These are phyloP conservation scores for Candida multigemmis DNA, from an alignment of 805 yeast genomes.

Conservation along the genomic window DNA sequence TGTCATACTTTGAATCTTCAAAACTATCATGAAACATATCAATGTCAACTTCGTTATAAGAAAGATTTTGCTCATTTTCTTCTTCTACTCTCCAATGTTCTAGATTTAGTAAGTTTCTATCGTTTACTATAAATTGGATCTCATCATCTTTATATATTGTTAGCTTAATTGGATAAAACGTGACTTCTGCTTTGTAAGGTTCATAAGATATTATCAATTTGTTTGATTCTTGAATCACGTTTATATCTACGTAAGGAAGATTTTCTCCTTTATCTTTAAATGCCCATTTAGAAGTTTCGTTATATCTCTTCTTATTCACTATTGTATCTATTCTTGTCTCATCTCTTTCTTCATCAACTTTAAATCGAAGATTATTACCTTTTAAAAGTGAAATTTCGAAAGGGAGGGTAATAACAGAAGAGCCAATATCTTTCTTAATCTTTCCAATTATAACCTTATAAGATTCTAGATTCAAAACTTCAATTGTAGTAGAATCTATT, in stretches of 20 bases:
- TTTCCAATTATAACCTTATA: slow-evolving; percentile 3
- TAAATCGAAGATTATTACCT: slow-evolving; percentile 51
- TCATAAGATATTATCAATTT: neutral
- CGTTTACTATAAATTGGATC: slow-evolving; percentile 54
- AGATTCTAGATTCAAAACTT: slow-evolving; percentile 1
- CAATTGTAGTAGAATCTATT: slow-evolving; percentile 9
- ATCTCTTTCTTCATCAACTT: slow-evolving; percentile 51
- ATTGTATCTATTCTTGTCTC: slow-evolving; percentile 9
- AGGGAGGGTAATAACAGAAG: slow-evolving; percentile 33
- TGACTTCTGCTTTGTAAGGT: slow-evolving; percentile 31
- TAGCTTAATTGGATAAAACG: slow-evolving; percentile 41
- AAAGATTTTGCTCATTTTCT: slow-evolving; percentile 19
- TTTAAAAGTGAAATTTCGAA: slow-evolving; percentile 49
- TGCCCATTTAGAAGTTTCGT: slow-evolving; percentile 53
- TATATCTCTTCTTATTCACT: slow-evolving; percentile 41
- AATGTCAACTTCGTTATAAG: slow-evolving; percentile 54
- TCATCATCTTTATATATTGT: slow-evolving; percentile 33
- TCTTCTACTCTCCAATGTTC: slow-evolving; percentile 61
- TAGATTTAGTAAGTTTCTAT: slow-evolving; percentile 59
- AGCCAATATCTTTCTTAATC: slow-evolving; percentile 2
- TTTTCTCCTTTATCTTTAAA: slow-evolving; percentile 18
- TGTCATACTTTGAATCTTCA: slow-evolving; percentile 56
- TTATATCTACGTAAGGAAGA: neutral
- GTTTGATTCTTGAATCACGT: neutral
- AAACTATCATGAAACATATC: slow-evolving; percentile 69